phyloP scores from a whole-genome alignment of 768 basidiomycete species.

The Tricholoma furcatifolium region DNA sequence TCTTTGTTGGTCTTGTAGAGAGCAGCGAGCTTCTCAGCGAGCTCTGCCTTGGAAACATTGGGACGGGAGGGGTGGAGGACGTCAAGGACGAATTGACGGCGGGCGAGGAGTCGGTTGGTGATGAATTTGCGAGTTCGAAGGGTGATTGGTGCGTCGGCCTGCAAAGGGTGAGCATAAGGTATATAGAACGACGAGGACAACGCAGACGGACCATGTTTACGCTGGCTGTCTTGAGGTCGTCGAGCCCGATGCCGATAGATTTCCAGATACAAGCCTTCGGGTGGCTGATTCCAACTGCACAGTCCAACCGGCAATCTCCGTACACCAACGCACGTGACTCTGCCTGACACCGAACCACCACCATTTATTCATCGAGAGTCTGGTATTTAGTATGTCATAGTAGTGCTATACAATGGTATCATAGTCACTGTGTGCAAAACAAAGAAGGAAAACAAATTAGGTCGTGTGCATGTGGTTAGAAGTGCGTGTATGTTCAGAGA shows the following conservation, averaged over 20 bases:
- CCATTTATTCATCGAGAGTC: constrained; percentile 4
- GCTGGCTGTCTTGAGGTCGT: constrained; percentile 37
- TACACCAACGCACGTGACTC: constrained; percentile 7
- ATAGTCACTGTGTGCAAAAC: constrained; percentile 21
- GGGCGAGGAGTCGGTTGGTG: constrained; percentile 95
- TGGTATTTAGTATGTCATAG: constrained; percentile 6
- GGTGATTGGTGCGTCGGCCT: constrained; percentile 91
- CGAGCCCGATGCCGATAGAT: constrained; percentile 34
- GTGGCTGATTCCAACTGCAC: constrained; percentile 42
- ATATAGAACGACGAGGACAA: background rate
- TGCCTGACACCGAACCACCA: background rate
- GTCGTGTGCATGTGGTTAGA: constrained; percentile 21
- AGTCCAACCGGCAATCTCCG: constrained; percentile 46
- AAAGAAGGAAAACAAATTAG: constrained; percentile 21
- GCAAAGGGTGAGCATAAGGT: constrained; percentile 16
- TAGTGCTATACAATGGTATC: constrained; percentile 1
- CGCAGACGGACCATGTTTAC: constrained; percentile 18
- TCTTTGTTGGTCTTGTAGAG: constrained; percentile 92
- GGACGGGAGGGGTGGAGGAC: constrained; percentile 94
- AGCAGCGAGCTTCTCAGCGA: constrained; percentile 87
- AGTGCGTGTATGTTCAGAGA: constrained; percentile 28
- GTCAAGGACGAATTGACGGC: constrained; percentile 95
- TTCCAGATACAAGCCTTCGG: constrained; percentile 14
- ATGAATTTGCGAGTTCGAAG: constrained; percentile 99
- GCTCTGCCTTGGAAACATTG: constrained; percentile 90